Percentiles rank a stretch among this genome's conserved stretches.
These are phyloP conservation scores for Nakazawaea sp. DNA, from an alignment of 805 yeast genomes.

Conservation along the genomic window DNA sequence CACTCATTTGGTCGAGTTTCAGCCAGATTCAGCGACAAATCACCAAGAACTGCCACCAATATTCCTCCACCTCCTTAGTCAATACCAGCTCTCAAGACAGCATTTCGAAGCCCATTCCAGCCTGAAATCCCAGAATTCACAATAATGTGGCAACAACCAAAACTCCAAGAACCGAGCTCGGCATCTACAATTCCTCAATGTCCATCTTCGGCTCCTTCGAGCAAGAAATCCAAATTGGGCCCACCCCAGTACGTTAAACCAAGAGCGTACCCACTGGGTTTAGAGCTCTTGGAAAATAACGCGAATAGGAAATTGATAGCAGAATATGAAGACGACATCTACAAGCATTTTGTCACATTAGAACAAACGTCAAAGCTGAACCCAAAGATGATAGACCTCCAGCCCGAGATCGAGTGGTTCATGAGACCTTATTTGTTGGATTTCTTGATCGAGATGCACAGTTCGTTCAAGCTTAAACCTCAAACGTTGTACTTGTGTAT, in stretches of 20 bases:
- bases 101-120: no score
- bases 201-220: not conserved
- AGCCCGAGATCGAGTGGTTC: slow-evolving; percentile 75
- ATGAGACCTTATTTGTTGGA: slow-evolving; percentile 74
- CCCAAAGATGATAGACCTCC: slow-evolving; percentile 63
- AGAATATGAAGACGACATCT: slow-evolving; percentile 36
- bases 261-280: slow-evolving; percentile 30
- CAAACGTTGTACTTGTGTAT: slow-evolving; percentile 62
- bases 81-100: no score
- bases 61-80: no score
- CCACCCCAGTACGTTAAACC: slow-evolving; percentile 24
- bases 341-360: slow-evolving; percentile 29
- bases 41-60: no score
- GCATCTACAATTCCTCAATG: slow-evolving; percentile 1
- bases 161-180: slow-evolving; percentile 7
- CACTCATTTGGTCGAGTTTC: no score
- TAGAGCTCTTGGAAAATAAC: slow-evolving; percentile 41
- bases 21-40: no score
- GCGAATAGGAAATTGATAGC: slow-evolving; percentile 33
- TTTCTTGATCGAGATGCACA: slow-evolving; percentile 63
- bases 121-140: no score
- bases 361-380: slow-evolving; percentile 34
- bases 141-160: no score
- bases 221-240: slow-evolving; percentile 16
- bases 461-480: slow-evolving; percentile 53